These are phyloP conservation scores for Thielaviopsis populi DNA, from an alignment of 2,329 filamentous ascomycete genomes.

Conservation along the genomic window DNA sequence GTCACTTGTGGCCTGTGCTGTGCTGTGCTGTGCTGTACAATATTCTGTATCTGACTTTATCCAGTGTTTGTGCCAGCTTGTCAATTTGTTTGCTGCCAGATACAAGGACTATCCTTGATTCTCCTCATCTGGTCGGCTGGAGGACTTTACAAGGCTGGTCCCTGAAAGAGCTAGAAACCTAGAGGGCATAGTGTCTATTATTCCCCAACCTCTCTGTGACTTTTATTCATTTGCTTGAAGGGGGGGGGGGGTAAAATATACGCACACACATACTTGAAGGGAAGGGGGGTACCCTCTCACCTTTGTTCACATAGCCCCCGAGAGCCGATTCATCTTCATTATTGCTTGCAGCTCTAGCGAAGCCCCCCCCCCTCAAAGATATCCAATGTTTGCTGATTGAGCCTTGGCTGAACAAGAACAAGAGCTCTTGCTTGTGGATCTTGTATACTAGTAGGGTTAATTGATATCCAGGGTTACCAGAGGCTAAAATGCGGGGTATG, in stretches of 20 bases:
- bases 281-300: too few species aligned
- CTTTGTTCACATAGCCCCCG: too few species aligned
- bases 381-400: background rate
- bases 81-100: background rate
- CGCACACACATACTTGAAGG: too few species aligned
- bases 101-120: background rate
- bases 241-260: too few species aligned
- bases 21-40: background rate
- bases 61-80: background rate
- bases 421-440: background rate
- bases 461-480: accelerated
- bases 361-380: background rate
- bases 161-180: background rate
- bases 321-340: too few species aligned
- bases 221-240: background rate
- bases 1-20: too few species aligned
- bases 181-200: background rate
- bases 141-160: background rate
- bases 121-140: background rate
- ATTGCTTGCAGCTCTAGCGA: too few species aligned
- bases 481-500: background rate
- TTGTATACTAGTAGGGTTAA: background rate
- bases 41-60: too few species aligned
- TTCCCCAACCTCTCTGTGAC: background rate
- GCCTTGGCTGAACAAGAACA: too few species aligned